A percentile compares a stretch with the other conserved stretches of the same genome.
Evolutionary conservation across 768 basidiomycete species (phyloP).

Genomic region (Phaffia tasmanica): DNA sequence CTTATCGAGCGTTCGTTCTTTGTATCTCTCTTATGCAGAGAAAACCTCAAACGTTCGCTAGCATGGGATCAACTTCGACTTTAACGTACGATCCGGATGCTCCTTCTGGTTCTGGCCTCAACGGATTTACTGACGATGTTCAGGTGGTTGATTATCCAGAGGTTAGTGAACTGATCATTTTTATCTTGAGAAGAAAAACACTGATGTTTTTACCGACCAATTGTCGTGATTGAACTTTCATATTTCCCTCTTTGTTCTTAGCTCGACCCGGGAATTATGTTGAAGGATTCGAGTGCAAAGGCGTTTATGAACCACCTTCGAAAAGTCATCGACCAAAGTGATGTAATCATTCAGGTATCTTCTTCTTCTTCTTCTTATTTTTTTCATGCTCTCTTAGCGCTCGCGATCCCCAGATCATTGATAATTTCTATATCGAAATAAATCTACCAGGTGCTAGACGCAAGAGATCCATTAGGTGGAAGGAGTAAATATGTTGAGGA

Average conservation of each 20-base stretch:
- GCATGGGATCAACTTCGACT: slow-evolving; percentile 1
- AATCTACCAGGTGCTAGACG: slow-evolving; percentile 51
- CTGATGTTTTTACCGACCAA: slow-evolving; percentile 20
- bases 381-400: neutral
- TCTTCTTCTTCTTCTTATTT: neutral
- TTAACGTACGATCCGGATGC: neutral
- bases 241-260: slow-evolving; percentile 24
- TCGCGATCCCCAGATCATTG: neutral
- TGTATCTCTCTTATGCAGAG: too few relatives aligned
- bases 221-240: slow-evolving; percentile 12
- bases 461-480: slow-evolving; percentile 88
- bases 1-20: too few relatives aligned
- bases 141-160: slow-evolving; percentile 40
- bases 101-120: slow-evolving; percentile 21
- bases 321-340: slow-evolving; percentile 86
- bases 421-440: neutral
- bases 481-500: slow-evolving; percentile 86
- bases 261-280: slow-evolving; percentile 35
- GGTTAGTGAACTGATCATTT: slow-evolving; percentile 17
- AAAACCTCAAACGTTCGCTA: too few relatives aligned
- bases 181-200: neutral
- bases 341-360: slow-evolving; percentile 61
- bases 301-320: slow-evolving; percentile 65
- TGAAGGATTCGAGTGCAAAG: slow-evolving; percentile 38
- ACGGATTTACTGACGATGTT: slow-evolving; percentile 38